Evolutionary conservation across 2,329 filamentous ascomycete genomes (phyloP).

Genomic region (Diatrype stigma): DNA sequence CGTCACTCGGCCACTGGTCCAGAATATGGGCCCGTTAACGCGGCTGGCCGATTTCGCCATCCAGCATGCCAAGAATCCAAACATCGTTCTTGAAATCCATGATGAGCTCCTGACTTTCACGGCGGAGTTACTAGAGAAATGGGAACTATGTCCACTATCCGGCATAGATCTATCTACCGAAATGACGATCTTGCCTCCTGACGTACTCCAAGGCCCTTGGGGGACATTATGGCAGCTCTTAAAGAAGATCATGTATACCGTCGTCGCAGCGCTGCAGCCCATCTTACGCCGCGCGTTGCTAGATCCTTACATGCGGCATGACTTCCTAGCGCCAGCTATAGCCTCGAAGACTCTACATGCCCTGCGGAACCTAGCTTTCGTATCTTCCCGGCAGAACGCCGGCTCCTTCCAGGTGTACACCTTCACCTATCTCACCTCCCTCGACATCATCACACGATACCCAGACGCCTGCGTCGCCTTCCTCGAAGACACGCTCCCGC

Average conservation of each 20-base stretch:
- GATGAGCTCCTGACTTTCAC: conserved; percentile 67
- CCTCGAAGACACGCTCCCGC: conserved; percentile 55
- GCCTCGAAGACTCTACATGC: conserved; percentile 69
- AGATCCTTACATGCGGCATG: conserved; percentile 43
- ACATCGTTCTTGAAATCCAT: conserved; percentile 43
- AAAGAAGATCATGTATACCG: conserved; percentile 70
- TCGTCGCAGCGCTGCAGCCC: conserved; percentile 70
- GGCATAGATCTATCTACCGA: conserved; percentile 68
- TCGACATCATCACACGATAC: conserved; percentile 76
- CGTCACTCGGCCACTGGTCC: conserved; percentile 57
- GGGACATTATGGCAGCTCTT: conserved; percentile 72
- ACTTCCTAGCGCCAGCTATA: conserved; percentile 53
- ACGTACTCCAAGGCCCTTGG: conserved; percentile 63
- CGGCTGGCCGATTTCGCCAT: conserved; percentile 61
- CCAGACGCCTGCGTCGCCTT: conserved; percentile 62
- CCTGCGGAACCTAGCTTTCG: conserved; percentile 75
- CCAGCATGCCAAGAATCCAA: conserved; percentile 45
- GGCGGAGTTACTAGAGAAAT: conserved; percentile 62
- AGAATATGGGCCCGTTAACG: conserved; percentile 64
- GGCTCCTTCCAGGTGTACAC: conserved; percentile 77
- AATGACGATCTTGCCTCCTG: conserved; percentile 54
- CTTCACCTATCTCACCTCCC: conserved; percentile 76
- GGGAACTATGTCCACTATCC: conserved; percentile 71
- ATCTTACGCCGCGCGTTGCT: conserved; percentile 61
- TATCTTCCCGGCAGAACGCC: conserved; percentile 70